A percentile compares a stretch with the other conserved stretches of the same genome.
These are phyloP conservation scores for Monosporozyma aquatica DNA, from an alignment of 805 yeast species.

Conservation along the genomic window DNA sequence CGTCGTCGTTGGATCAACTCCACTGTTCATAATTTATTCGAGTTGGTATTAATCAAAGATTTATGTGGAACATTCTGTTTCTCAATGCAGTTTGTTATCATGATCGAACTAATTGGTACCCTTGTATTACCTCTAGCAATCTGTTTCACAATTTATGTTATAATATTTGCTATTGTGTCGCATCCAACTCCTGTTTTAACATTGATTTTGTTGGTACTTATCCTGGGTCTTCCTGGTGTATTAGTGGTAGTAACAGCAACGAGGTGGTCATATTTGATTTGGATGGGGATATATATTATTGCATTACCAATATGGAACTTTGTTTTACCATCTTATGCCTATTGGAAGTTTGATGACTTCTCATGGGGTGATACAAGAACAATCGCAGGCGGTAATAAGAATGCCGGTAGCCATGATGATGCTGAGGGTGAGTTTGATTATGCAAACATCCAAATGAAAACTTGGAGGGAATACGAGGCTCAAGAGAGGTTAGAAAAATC, in stretches of 20 bases:
- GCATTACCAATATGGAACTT: constrained; percentile 95
- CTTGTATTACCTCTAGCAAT: constrained; percentile 84
- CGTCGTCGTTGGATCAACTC: constrained; percentile 97
- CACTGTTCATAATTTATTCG: constrained; percentile 86
- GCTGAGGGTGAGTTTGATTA: constrained; percentile 86
- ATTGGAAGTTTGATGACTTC: constrained; percentile 93
- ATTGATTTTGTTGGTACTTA: constrained; percentile 61
- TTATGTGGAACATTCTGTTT: constrained; percentile 91
- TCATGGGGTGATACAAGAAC: constrained; percentile 94
- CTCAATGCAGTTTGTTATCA: constrained; percentile 88
- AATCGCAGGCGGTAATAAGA: constrained; percentile 57
- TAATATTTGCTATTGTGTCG: constrained; percentile 59
- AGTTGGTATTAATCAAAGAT: constrained; percentile 72
- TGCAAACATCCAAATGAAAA: constrained; percentile 77
- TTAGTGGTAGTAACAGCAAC: constrained; percentile 77
- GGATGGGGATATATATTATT: constrained; percentile 68
- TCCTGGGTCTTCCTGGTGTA: constrained; percentile 79
- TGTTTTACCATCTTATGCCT: constrained; percentile 75
- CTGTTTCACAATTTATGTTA: constrained; percentile 70
- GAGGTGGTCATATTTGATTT: constrained; percentile 57
- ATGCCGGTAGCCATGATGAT: constrained; percentile 42
- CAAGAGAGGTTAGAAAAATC: constrained; percentile 28
- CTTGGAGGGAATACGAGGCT: constrained; percentile 90
- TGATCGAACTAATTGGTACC: constrained; percentile 78
- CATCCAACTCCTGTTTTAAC: constrained; percentile 73